Conservation (phyloP, 2,329 filamentous ascomycete genomes). For the Pleomassaria siparia region DNA sequence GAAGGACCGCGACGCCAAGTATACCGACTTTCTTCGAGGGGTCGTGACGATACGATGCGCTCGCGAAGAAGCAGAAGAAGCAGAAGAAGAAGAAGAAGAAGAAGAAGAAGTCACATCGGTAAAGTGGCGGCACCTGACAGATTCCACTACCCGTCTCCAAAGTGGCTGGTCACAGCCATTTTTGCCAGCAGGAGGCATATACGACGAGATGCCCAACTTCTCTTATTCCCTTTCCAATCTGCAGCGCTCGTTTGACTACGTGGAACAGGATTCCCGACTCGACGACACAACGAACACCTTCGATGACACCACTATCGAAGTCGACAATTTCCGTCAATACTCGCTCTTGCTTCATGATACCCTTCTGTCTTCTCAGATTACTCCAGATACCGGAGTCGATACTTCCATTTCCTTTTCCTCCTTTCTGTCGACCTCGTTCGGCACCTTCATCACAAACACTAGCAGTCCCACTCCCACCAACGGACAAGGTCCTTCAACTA, state of each 20-base stretch:
- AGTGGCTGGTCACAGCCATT: constrained; percentile 38
- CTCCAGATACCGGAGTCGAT: constrained; percentile 22
- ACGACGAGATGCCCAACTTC: constrained; percentile 6
- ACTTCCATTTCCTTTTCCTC: constrained; percentile 35
- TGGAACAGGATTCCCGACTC: constrained; percentile 18
- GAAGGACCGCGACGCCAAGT: constrained; percentile 47
- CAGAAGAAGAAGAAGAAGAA: constrained; percentile 8
- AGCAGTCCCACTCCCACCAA: constrained; percentile 28
- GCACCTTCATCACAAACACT: constrained; percentile 29
- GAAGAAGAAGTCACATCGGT: constrained; percentile 1
- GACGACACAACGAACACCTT: constrained; percentile 29
- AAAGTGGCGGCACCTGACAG: constrained; percentile 34
- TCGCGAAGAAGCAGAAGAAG: background rate
- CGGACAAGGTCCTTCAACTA: background rate
- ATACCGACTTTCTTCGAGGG: constrained; percentile 44
- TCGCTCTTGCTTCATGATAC: constrained; percentile 72
- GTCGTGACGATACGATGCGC: background rate
- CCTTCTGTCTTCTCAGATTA: constrained; percentile 61
- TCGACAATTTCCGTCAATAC: constrained; percentile 68
- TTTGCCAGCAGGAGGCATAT: constrained; percentile 16
- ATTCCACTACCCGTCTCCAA: constrained; percentile 18
- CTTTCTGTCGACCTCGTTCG: constrained; percentile 41
- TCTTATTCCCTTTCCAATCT: constrained; percentile 21
- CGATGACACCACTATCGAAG: constrained; percentile 16
- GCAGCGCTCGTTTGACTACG: constrained; percentile 6